These are phyloP conservation scores for Calocybe gangraenosa DNA, from an alignment of 768 basidiomycete species.

Conservation along the genomic window DNA sequence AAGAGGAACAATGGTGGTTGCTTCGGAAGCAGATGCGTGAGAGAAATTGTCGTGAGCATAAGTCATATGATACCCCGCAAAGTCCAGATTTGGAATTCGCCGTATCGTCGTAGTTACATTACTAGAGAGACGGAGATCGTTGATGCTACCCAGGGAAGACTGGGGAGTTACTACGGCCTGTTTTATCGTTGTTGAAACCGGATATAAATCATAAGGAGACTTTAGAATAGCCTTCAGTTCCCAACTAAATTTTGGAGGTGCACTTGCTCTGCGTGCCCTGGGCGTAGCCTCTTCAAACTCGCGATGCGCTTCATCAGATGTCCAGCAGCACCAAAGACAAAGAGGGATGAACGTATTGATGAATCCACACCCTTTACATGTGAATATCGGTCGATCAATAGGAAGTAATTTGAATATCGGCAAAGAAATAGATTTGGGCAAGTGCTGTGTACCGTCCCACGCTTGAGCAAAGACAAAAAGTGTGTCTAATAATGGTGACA, in stretches of 20 bases:
- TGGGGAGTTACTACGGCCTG: too few species aligned
- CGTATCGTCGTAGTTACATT: too few species aligned
- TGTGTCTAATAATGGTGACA: not conserved
- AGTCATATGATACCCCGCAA: not conserved
- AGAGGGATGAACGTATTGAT: conserved; percentile 43
- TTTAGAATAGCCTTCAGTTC: conserved; percentile 2
- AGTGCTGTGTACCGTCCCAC: conserved; percentile 26
- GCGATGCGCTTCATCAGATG: conserved; percentile 34
- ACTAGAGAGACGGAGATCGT: too few species aligned
- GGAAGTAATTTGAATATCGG: conserved; percentile 40
- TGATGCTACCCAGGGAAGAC: too few species aligned
- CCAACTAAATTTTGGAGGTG: conserved; percentile 21
- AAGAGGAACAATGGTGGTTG: conserved; percentile 1
- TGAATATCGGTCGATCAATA: conserved; percentile 36
- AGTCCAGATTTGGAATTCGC: not conserved
- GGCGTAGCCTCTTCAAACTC: conserved; percentile 35
- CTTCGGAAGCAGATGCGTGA: not conserved
- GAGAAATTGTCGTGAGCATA: not conserved
- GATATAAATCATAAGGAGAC: not conserved
- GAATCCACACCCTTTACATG: conserved; percentile 44
- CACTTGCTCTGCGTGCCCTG: conserved; percentile 30
- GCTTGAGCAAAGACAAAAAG: too few species aligned
- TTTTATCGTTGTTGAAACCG: not conserved
- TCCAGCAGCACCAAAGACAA: conserved; percentile 50
- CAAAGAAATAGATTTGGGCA: conserved; percentile 41